phyloP scores from a whole-genome alignment of 768 basidiomycete species.

The Dendrothele bispora region DNA sequence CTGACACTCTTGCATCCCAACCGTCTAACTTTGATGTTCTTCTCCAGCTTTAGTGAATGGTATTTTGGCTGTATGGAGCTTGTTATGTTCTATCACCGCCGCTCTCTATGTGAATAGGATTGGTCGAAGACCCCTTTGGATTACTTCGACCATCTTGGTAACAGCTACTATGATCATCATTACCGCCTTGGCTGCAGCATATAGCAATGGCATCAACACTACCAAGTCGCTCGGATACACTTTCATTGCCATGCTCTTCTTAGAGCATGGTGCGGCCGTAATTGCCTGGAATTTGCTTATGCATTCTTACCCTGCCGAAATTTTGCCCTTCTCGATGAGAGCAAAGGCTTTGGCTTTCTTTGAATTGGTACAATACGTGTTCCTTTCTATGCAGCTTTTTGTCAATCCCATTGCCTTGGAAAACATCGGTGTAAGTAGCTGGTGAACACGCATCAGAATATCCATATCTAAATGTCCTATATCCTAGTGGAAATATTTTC shows the following conservation, averaged over 20 bases:
- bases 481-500: slow-evolving; percentile 80
- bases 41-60: slow-evolving; percentile 85
- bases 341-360: slow-evolving; percentile 86
- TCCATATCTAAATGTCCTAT: no score
- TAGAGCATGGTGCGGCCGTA: slow-evolving; percentile 8
- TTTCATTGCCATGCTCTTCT: no score
- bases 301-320: slow-evolving; percentile 86
- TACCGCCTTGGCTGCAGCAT: slow-evolving; percentile 66
- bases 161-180: slow-evolving; percentile 72
- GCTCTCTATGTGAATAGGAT: slow-evolving; percentile 62
- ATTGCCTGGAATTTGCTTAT: slow-evolving; percentile 79
- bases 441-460: no score
- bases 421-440: no score
- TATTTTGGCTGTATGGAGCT: slow-evolving; percentile 83
- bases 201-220: slow-evolving; percentile 48
- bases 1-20: background rate
- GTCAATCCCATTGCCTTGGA: slow-evolving; percentile 80
- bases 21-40: background rate
- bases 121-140: slow-evolving; percentile 72
- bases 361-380: slow-evolving; percentile 73
- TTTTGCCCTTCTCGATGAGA: slow-evolving; percentile 78
- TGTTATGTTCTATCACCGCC: slow-evolving; percentile 58
- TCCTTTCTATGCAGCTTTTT: slow-evolving; percentile 89
- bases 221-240: slow-evolving; percentile 48
- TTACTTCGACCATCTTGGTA: slow-evolving; percentile 50